phyloP scores from a whole-genome alignment of 148 eudicot genomes.

The Talinum fruticosum region DNA sequence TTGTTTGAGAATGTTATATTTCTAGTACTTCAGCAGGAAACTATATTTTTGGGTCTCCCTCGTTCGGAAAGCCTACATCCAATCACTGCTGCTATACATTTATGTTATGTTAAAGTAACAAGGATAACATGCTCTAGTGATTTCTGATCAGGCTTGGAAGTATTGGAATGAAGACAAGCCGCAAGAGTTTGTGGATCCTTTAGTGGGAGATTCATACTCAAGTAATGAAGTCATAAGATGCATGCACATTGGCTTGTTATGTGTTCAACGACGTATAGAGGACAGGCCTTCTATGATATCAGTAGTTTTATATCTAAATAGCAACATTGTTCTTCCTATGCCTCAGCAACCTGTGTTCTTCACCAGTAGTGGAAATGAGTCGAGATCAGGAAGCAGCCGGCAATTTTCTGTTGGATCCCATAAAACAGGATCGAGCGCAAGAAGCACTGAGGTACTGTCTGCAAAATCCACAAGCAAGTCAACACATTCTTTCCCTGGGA shows the following conservation, averaged over 20 bases:
- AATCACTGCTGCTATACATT: not conserved
- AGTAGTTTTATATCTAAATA: slow-evolving; percentile 16
- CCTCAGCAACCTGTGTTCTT: slow-evolving; percentile 4
- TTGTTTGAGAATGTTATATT: no score
- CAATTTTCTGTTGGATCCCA: not conserved
- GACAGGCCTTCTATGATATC: slow-evolving; percentile 20
- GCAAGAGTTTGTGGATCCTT: slow-evolving; percentile 17
- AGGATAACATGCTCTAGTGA: not conserved
- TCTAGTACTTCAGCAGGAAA: no score
- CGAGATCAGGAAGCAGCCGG: not conserved
- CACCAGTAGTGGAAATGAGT: not conserved
- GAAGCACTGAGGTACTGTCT: not conserved
- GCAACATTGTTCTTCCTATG: not conserved
- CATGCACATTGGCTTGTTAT: slow-evolving; percentile 17
- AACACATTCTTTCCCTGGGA: not conserved
- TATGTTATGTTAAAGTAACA: not conserved
- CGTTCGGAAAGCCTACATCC: no score
- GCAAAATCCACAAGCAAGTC: not conserved
- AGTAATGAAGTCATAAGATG: slow-evolving; percentile 13
- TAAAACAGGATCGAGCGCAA: not conserved
- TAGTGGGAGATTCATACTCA: slow-evolving; percentile 9
- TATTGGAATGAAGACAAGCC: slow-evolving; percentile 15
- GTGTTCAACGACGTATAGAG: slow-evolving; percentile 16
- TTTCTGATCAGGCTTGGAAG: slow-evolving; percentile 19
- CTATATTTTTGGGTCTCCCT: no score